Percentiles rank a stretch among this genome's conserved stretches.
These are phyloP conservation scores for Penicillium sp. DNA, from an alignment of 2,329 filamentous ascomycete genomes.

Conservation along the genomic window DNA sequence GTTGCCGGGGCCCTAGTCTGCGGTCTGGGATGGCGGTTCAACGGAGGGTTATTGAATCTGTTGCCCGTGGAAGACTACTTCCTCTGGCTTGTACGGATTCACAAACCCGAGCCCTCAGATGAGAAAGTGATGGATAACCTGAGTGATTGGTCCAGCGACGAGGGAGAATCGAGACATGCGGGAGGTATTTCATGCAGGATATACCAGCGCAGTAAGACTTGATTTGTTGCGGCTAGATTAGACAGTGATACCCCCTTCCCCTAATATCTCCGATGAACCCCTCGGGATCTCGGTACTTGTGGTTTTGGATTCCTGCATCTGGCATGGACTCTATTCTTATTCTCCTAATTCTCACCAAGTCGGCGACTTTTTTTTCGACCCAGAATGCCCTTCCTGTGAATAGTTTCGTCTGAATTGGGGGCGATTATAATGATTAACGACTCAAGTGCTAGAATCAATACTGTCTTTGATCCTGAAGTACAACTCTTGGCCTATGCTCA, in stretches of 20 bases:
- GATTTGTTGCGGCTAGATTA: background rate
- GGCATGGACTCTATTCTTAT: background rate
- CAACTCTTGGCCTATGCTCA: too few relatives aligned
- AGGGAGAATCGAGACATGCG: background rate
- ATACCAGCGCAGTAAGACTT: background rate
- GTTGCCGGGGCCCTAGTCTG: constrained; percentile 68
- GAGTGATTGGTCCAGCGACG: background rate
- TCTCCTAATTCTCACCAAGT: background rate
- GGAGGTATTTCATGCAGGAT: too few relatives aligned
- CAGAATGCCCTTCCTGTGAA: background rate
- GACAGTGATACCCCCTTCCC: background rate
- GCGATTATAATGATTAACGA: too few relatives aligned
- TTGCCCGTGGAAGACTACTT: constrained; percentile 68
- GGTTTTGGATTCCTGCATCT: background rate
- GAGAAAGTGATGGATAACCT: background rate
- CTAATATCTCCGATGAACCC: background rate
- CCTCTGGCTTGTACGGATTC: constrained; percentile 60
- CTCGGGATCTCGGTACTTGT: background rate
- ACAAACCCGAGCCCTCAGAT: constrained; percentile 56
- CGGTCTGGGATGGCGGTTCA: constrained; percentile 60
- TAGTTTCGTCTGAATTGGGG: too few relatives aligned
- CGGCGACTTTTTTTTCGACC: background rate
- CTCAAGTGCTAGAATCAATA: too few relatives aligned
- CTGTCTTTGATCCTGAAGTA: too few relatives aligned
- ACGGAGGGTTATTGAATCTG: constrained; percentile 60